Base-by-base conservation (phyloP, 2,329 filamentous ascomycete genomes). In the Penicillium hordei region DNA sequence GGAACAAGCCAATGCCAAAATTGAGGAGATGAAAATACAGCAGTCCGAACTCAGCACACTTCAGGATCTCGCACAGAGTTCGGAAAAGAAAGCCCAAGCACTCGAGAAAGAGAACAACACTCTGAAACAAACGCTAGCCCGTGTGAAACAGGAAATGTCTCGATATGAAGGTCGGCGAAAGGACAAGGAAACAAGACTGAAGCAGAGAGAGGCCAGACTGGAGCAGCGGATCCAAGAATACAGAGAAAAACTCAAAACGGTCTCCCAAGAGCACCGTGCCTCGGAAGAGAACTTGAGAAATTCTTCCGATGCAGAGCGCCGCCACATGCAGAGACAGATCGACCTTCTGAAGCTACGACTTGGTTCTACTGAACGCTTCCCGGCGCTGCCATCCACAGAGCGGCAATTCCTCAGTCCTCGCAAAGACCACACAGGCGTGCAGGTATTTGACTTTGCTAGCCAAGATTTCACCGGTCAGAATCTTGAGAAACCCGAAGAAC, bases 161-260 rank as follows among this genome's bases (percentile, higher is more conserved):
- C 73, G 72, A 50, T 78, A 77, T 44, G 76, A 78, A 55, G 72
- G 70, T 21, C 70, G 76, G 25, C 75, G 77, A 55, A 74, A 76
- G 48, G 72, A 77, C 23, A 76, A 77, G 52, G 77, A 79, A 63
- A 69, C 68, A 8, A 76, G 69, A 51, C 61, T 77, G 23, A 78
- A 76, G 59, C 70, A 75, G 48, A 69, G 74, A 55, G 75, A 77
- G 40, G 63, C 68, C 36, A 76, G 73, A 51, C 60, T 77, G 29
- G 76, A 78, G 55, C 60, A 64, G 15, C 71, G 75, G 29, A 70
- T 75, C 10, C 72, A 76, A 50, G 75, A 77, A 45, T 77, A 75
- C 58, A 72, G 75, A 33, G 71, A 73, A n/a, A 71, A 72, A 10
- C 61, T 79, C 42, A 75, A 72, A 51, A 65, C 65, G 7, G 62